These are phyloP conservation scores for Nepenthes alata DNA, from an alignment of 179 eudicot genomes.

Conservation along the genomic window DNA sequence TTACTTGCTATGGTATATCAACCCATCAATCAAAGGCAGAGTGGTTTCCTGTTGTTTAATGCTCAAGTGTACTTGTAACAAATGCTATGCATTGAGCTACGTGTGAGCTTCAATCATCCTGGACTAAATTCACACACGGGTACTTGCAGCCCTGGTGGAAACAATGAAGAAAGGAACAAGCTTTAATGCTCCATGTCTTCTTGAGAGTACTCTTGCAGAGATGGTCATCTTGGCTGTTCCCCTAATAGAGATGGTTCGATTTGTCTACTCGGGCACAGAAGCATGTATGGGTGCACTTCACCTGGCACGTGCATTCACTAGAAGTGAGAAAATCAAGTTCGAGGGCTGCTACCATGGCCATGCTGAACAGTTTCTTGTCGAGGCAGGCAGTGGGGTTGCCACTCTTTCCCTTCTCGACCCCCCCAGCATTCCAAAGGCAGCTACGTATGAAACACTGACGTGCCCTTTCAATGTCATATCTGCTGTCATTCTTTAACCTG, in stretches of 20 bases:
- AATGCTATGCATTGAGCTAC: too few species aligned
- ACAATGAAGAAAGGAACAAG: conserved; percentile 91
- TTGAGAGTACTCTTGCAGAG: conserved; percentile 66
- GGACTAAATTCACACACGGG: conserved; percentile 29
- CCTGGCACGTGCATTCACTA: conserved; percentile 78
- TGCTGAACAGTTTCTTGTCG: conserved; percentile 79
- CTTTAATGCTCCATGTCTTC: conserved; percentile 89
- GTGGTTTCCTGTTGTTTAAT: too few species aligned
- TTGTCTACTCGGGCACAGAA: conserved; percentile 86
- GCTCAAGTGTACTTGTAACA: too few species aligned
- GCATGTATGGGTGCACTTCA: conserved; percentile 92
- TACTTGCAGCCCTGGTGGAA: conserved; percentile 69
- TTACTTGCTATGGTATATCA: too few species aligned
- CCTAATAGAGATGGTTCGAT: conserved; percentile 77
- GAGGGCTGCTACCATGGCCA: conserved; percentile 97
- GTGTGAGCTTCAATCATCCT: neutral
- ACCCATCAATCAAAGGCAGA: too few species aligned
- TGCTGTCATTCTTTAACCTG: conserved; percentile 67
- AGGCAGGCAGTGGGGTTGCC: conserved; percentile 84
- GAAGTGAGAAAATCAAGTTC: conserved; percentile 58
- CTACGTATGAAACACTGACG: conserved; percentile 54
- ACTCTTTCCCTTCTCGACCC: conserved; percentile 84
- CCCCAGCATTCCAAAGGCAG: conserved; percentile 67
- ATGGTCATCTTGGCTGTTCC: conserved; percentile 88
- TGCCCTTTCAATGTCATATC: conserved; percentile 67